A percentile compares a stretch with the other conserved stretches of the same genome.
phyloP scores from a whole-genome alignment of 2,329 filamentous ascomycete genomes.

The Nemania sp. region DNA sequence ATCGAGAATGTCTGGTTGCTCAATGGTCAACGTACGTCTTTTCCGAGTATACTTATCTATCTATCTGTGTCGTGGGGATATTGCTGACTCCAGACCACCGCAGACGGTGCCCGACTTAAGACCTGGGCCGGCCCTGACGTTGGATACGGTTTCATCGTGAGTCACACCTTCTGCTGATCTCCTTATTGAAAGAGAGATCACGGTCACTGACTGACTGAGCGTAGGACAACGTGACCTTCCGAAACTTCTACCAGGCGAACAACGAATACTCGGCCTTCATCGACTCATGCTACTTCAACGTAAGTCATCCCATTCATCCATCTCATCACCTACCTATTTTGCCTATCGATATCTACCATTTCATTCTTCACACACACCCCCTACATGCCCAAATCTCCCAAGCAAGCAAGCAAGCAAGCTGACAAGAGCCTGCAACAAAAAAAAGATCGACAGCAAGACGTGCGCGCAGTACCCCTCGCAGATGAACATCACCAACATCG shows the following conservation, averaged over 20 bases:
- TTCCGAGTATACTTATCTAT: background rate
- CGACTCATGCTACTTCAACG: constrained; percentile 67
- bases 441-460: constrained; percentile 48
- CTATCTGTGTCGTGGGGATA: background rate
- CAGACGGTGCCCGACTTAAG: constrained; percentile 61
- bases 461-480: constrained; percentile 59
- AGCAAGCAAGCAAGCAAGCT: background rate
- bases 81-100: background rate
- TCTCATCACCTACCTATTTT: no score
- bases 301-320: constrained; percentile 39
- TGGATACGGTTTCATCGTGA: constrained; percentile 61
- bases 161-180: background rate
- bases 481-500: constrained; percentile 63
- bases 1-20: constrained; percentile 64
- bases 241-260: constrained; percentile 61
- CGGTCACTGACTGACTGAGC: constrained; percentile 7
- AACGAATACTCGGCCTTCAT: constrained; percentile 62
- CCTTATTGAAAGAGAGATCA: background rate
- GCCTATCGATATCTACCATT: no score
- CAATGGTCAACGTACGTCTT: constrained; percentile 44
- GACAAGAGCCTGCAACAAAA: background rate
- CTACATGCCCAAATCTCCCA: no score
- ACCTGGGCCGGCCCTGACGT: constrained; percentile 62
- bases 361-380: background rate
- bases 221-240: constrained; percentile 61